These are phyloP conservation scores for Leccinum variicolor DNA, from an alignment of 768 basidiomycete species.

Conservation along the genomic window DNA sequence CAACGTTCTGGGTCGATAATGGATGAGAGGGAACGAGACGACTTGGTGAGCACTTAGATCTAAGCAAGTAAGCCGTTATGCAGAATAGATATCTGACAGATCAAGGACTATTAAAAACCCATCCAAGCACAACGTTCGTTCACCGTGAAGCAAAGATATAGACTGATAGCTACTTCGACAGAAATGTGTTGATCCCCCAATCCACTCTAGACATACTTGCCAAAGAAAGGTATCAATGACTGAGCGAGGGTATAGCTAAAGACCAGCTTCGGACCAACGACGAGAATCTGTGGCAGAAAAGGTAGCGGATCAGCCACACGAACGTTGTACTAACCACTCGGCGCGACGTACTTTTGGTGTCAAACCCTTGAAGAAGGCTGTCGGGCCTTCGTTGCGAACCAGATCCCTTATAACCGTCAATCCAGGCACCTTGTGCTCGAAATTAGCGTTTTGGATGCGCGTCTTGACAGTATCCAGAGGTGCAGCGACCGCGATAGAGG, in stretches of 20 bases:
- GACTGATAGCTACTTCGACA: neutral
- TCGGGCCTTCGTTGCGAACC: slow-evolving; percentile 77
- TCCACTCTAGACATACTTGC: slow-evolving; percentile 65
- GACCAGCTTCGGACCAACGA: slow-evolving; percentile 96
- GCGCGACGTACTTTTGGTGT: slow-evolving; percentile 78
- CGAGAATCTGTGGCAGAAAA: slow-evolving; percentile 61
- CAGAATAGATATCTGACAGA: slow-evolving; percentile 4
- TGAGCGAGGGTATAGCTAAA: slow-evolving; percentile 98
- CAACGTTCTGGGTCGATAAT: too few relatives aligned
- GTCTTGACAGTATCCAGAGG: slow-evolving; percentile 97
- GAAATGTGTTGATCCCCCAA: neutral
- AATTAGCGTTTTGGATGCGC: slow-evolving; percentile 98
- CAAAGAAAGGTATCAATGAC: slow-evolving; percentile 89
- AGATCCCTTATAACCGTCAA: slow-evolving; percentile 81
- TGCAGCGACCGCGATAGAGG: slow-evolving; percentile 94
- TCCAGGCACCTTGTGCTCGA: slow-evolving; percentile 80
- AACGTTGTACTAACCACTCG: neutral
- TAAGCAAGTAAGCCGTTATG: neutral
- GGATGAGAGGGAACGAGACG: too few relatives aligned
- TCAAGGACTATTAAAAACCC: slow-evolving; percentile 12
- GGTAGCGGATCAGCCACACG: slow-evolving; percentile 6
- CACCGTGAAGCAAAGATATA: slow-evolving; percentile 1
- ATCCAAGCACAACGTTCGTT: neutral
- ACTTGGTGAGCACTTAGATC: too few relatives aligned
- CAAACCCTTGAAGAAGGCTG: slow-evolving; percentile 93